These are phyloP conservation scores for Sporothrix brasiliensis DNA, from an alignment of 2,329 filamentous ascomycete species.

Conservation along the genomic window DNA sequence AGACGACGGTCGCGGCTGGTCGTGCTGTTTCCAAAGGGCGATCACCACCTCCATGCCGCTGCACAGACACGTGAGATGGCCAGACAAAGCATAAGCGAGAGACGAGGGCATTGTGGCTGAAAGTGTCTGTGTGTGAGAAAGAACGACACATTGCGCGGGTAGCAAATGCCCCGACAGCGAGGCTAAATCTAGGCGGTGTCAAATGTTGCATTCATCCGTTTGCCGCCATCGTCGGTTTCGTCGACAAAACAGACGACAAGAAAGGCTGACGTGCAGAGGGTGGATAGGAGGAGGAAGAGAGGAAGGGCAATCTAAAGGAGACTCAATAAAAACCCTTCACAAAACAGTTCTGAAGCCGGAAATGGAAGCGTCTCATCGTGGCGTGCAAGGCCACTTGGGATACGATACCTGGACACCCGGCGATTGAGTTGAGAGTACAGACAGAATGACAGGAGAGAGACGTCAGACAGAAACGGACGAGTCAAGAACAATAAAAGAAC, in stretches of 20 bases:
- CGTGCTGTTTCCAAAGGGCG: conserved; percentile 15
- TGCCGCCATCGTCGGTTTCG: conserved; percentile 6
- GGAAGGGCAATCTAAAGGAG: too few relatives aligned
- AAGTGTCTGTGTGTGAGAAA: background rate
- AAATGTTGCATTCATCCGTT: conserved; percentile 15
- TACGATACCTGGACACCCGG: background rate
- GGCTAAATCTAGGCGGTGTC: conserved; percentile 7
- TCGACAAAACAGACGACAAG: background rate
- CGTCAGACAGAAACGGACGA: background rate
- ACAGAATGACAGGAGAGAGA: background rate
- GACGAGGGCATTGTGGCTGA: conserved; percentile 4
- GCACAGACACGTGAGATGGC: background rate
- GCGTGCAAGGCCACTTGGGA: background rate
- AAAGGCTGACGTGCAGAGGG: conserved; percentile 1
- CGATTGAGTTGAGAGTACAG: background rate
- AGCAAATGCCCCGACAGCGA: background rate
- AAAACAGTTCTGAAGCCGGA: conserved; percentile 10
- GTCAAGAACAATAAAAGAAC: background rate
- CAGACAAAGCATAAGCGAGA: background rate
- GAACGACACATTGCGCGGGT: background rate
- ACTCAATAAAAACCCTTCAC: background rate
- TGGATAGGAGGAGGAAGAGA: background rate
- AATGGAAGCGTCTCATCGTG: conserved; percentile 6
- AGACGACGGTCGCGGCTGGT: conserved; percentile 8
- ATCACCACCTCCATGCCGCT: conserved; percentile 10